Evolutionary conservation across 169 alveolate species (phyloP), one percentile per base, ranked within the genome.

Genomic region (Fabrea salina): DNA sequence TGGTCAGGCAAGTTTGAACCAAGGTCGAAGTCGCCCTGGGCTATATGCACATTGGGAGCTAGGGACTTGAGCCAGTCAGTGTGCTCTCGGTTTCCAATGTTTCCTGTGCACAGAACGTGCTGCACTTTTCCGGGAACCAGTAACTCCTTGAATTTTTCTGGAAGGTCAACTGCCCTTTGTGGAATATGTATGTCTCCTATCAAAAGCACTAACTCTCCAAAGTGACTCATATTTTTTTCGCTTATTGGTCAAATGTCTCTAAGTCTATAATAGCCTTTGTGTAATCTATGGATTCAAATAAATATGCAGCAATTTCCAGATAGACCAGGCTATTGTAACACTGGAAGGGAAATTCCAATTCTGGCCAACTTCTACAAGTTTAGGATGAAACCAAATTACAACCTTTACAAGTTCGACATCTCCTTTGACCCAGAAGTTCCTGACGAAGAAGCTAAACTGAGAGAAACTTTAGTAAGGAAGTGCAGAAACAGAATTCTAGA

Each of bases 111-210:
- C 67, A 92, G 81, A 27, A 94, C 95, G 41, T 93, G 93, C 70
- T 92, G 79, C 32, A 93, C 82, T 68, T 89, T 92, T 75, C 92
- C 95, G 16, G 98, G 96, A 16, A 92, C 91, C 68, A 96, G 82
- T 58, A 96, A 89, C 44, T 96, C 97, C 79, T 94, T 93, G 84
- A 96, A 96, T 82, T 94, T 86, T 6, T 92, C 93, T 19, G 98
- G 97, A 32, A 96, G 66, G 72, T 92, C 98, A 50, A 88, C 84
- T 27, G 97, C 93, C 78, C 99, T 82, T 79, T 92, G 94, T 5
- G 99, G 98, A 40, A 96, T 94, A 82, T 95, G 95, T 76, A 96
- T 84, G 79, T 96, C 99, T 37, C 98, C 98, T 27, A 95, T 92
- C 41, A 96, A 89, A 1, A 96, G 87, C 22, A 93, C 99, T 47